These are phyloP conservation scores for Allomyces macrogynus DNA, from an alignment of 192 early-diverging fungal species.

Conservation along the genomic window DNA sequence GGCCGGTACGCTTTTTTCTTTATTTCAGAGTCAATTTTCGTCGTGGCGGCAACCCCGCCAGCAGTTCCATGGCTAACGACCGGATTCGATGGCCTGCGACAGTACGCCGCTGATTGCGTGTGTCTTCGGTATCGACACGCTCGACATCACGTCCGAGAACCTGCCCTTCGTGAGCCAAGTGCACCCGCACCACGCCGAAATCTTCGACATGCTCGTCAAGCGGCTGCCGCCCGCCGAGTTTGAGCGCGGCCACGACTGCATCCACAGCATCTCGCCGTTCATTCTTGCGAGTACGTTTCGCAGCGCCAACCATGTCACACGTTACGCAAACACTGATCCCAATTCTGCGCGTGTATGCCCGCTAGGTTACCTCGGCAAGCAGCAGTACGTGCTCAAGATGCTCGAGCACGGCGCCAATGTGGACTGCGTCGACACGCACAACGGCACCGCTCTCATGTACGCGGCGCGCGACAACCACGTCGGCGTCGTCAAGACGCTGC, in stretches of 20 bases:
- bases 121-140: not conserved
- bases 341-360: too few species aligned
- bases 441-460: not conserved
- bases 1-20: not conserved
- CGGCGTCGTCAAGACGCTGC: not conserved
- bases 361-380: not conserved
- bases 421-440: not conserved
- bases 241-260: not conserved
- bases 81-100: too few species aligned
- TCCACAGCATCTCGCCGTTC: not conserved
- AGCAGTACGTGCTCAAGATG: not conserved
- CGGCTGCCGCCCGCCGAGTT: not conserved
- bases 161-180: not conserved
- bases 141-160: not conserved
- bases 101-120: not conserved
- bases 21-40: too few species aligned
- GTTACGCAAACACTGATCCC: too few species aligned
- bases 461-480: not conserved
- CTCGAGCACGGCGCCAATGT: not conserved
- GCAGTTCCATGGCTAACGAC: too few species aligned
- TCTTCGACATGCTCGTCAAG: not conserved
- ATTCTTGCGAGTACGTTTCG: not conserved
- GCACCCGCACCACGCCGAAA: not conserved
- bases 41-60: too few species aligned
- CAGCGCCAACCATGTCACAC: too few species aligned